Percentiles rank a stretch among this genome's conserved stretches.
These are phyloP conservation scores for Pyrenula massariospora DNA, from an alignment of 495 filamentous ascomycete species.

Conservation along the genomic window DNA sequence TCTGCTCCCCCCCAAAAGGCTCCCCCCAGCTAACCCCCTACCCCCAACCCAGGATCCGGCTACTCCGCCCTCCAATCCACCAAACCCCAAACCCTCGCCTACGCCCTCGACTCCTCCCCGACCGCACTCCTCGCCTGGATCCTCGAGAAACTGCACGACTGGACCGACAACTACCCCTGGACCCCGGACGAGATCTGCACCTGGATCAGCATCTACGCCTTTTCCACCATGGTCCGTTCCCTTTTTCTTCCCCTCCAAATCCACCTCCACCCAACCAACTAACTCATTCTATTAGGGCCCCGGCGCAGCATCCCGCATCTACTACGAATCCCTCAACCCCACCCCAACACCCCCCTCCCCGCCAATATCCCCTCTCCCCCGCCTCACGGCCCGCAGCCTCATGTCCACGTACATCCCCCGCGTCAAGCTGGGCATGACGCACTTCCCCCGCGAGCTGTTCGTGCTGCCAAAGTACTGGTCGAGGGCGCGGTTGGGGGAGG, in stretches of 20 bases:
- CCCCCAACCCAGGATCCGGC: slow-evolving; percentile 35
- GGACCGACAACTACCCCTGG: slow-evolving; percentile 54
- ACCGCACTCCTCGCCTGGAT: slow-evolving; percentile 55
- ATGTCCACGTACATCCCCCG: background rate
- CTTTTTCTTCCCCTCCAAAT: background rate
- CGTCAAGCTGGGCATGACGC: slow-evolving; percentile 43
- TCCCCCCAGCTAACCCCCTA: background rate
- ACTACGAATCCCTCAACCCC: slow-evolving; percentile 41
- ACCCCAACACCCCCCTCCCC: background rate
- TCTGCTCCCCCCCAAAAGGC: background rate
- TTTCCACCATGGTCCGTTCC: slow-evolving; percentile 39
- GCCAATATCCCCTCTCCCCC: slow-evolving; percentile 9
- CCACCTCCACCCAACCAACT: too few relatives aligned
- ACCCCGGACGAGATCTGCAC: slow-evolving; percentile 56
- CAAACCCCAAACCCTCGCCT: slow-evolving; percentile 52
- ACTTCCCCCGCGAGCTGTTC: slow-evolving; percentile 40
- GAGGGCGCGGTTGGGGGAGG: slow-evolving; percentile 30
- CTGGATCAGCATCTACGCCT: slow-evolving; percentile 53
- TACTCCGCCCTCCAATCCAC: slow-evolving; percentile 46
- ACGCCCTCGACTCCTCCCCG: slow-evolving; percentile 45
- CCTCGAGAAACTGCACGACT: slow-evolving; percentile 57
- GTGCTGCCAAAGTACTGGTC: slow-evolving; percentile 40
- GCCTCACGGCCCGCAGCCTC: background rate
- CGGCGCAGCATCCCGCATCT: slow-evolving; percentile 44
- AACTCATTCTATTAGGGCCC: too few relatives aligned